Percentiles rank a stretch among this genome's conserved stretches.
phyloP scores from a whole-genome alignment of 2,329 filamentous ascomycete species.

The Arthroderma sp. region DNA sequence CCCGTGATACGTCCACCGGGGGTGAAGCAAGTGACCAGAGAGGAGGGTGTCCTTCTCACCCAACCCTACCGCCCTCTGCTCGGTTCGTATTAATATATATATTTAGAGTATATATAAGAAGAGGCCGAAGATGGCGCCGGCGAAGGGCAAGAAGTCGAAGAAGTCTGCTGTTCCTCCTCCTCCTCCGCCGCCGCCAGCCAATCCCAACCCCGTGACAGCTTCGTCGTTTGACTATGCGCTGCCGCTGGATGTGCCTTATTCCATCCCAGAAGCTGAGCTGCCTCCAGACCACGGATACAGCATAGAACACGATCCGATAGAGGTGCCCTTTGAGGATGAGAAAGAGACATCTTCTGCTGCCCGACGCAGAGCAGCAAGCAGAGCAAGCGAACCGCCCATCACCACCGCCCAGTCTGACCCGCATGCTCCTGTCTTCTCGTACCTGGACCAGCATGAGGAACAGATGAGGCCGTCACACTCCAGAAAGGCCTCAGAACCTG shows the following conservation, averaged over 20 bases:
- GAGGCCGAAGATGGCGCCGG: background rate
- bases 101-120: background rate
- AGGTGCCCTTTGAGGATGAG: background rate
- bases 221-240: background rate
- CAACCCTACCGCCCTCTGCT: background rate
- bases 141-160: background rate
- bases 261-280: background rate
- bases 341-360: background rate
- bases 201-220: background rate
- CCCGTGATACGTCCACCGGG: no score
- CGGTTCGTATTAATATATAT: background rate
- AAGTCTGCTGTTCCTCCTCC: background rate
- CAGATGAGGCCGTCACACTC: background rate
- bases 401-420: background rate
- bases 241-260: background rate
- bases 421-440: background rate
- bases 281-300: background rate
- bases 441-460: background rate
- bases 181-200: background rate
- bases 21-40: no score
- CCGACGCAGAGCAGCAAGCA: constrained; percentile 3
- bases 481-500: background rate
- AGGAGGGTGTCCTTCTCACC: no score
- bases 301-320: background rate
- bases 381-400: constrained; percentile 1